Evolutionary conservation across 805 yeast genomes (phyloP), one percentile per base, ranked within the genome.

Genomic region (Zygoascus tannicola): DNA sequence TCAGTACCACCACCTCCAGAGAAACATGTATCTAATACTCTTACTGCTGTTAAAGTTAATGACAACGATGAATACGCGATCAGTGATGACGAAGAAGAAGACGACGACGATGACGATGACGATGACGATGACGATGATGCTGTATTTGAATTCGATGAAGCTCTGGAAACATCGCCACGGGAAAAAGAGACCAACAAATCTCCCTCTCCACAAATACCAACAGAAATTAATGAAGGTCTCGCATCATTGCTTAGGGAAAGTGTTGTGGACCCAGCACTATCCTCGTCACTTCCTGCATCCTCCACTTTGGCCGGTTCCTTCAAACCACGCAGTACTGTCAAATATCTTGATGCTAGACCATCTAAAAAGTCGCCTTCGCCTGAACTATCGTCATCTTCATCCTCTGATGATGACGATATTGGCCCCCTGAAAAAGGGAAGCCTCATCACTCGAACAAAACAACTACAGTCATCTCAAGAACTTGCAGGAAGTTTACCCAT

Each of bases 131-230:
- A 48, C 20, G 46, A 39, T n/a, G 48, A 41, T 8, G 41, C 44
- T 15, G 39, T 52, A 37, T 52, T 52, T 40, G 50, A 52, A 38
- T 52, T 52, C 22, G 56, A 52, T 42, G 56, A 52, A 26, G 38
- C 52, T 30, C 44, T 49, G 3, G 48, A 41, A 1, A 37, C 44
- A 8, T 26, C 30, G 12, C 30, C 30, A 7, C 10, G 30, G 7
- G 30, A 7, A 8, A 44, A 43, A 7, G 43, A 32, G 15, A 22
- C 50, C 4, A 34, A 32, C 1, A 15, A 32, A 32, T 22, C 34
- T 20, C 20, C 43, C 23, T 16, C 20, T 23, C 44, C 41, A 12
- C 14, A 19, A 16, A n/a, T 28, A 14, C 36, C 38, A 14, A 10
- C 38, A 15, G 40, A 37, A 22, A 15, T 37, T 14, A 21, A 37